These are phyloP conservation scores for Delphinella strobiligena DNA, from an alignment of 2,329 filamentous ascomycete genomes.

Conservation along the genomic window DNA sequence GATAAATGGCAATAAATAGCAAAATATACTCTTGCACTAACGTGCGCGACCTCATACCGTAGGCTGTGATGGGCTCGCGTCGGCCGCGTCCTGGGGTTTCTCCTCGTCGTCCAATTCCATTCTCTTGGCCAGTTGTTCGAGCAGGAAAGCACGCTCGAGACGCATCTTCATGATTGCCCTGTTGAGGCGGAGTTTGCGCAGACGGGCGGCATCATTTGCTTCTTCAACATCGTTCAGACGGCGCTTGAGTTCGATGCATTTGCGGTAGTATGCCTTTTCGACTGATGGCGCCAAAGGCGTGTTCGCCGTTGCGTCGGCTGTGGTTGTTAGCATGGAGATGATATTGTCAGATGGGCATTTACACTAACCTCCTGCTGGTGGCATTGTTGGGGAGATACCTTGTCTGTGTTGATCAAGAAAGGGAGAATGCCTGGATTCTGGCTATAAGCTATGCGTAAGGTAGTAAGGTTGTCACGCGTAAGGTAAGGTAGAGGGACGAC, in stretches of 20 bases:
- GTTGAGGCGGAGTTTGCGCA: constrained; percentile 67
- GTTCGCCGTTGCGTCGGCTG: constrained; percentile 13
- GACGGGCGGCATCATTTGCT: constrained; percentile 71
- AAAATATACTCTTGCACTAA: not conserved
- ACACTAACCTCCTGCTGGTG: not conserved
- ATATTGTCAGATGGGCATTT: not conserved
- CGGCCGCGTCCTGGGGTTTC: not conserved
- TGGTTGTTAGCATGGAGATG: not conserved
- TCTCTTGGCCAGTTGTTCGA: constrained; percentile 35
- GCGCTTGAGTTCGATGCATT: constrained; percentile 90
- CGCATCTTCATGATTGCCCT: constrained; percentile 86
- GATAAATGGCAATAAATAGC: not conserved
- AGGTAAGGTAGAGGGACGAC: too few relatives aligned
- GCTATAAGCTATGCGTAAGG: too few relatives aligned
- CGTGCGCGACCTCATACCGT: not conserved
- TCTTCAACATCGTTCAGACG: constrained; percentile 86
- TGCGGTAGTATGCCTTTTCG: constrained; percentile 88
- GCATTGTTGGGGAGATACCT: not conserved
- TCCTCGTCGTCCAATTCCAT: constrained; percentile 24
- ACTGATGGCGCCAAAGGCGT: constrained; percentile 69
- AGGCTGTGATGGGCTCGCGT: not conserved
- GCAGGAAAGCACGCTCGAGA: constrained; percentile 58
- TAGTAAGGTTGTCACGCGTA: too few relatives aligned
- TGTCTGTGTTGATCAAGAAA: too few relatives aligned
- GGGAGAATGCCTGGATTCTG: too few relatives aligned